Evolutionary conservation across 108 stramenopile species (phyloP).

Genomic region (Fragilaria crotonensis): DNA sequence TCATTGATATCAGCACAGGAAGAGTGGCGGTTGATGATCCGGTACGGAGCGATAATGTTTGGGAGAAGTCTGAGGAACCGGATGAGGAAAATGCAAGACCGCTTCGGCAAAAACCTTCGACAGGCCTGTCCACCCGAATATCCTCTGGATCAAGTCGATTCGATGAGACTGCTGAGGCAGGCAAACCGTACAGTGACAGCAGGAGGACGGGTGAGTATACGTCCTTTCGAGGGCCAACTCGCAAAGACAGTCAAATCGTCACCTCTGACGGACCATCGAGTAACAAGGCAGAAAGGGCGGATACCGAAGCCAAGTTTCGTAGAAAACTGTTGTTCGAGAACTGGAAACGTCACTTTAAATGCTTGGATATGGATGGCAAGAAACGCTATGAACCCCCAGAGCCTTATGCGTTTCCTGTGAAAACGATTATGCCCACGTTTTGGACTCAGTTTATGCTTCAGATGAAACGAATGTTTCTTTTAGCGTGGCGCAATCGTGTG

Average conservation of each 20-base stretch:
- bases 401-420: conserved; percentile 14
- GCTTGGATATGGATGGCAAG: background rate
- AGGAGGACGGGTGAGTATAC: too few relatives aligned
- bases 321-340: conserved; percentile 18
- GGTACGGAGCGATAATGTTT: too few relatives aligned
- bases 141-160: too few relatives aligned
- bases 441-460: conserved; percentile 20
- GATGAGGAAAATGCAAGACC: too few relatives aligned
- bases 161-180: too few relatives aligned
- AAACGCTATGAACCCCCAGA: conserved; percentile 15
- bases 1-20: conserved; percentile 36
- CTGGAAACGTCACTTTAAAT: conserved; percentile 17
- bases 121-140: too few relatives aligned
- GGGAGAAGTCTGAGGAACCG: too few relatives aligned
- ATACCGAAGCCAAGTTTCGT: conserved; percentile 9
- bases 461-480: conserved; percentile 12
- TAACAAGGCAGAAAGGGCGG: conserved; percentile 2
- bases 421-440: conserved; percentile 7
- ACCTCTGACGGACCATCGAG: background rate
- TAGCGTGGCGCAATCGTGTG: conserved; percentile 22
- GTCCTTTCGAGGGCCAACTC: too few relatives aligned
- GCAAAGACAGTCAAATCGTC: background rate
- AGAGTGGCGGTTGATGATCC: too few relatives aligned
- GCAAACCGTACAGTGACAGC: too few relatives aligned
- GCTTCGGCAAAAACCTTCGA: too few relatives aligned